These are phyloP conservation scores for Eragrostis tef DNA, from an alignment of 202 grass and related monocot genomes.

Conservation along the genomic window DNA sequence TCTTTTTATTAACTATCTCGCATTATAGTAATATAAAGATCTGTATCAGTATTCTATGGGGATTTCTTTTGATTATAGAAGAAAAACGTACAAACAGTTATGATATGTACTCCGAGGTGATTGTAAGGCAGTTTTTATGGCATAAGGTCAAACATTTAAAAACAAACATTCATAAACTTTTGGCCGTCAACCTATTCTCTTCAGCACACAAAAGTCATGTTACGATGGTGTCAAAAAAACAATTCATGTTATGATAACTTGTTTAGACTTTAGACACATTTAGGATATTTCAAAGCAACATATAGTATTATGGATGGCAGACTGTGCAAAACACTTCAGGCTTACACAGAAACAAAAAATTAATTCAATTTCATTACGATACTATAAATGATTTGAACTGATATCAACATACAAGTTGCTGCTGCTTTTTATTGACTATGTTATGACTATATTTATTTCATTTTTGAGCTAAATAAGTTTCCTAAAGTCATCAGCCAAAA, in stretches of 20 bases:
- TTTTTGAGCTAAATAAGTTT: not conserved
- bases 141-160: slow-evolving; percentile 26
- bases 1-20: slow-evolving; percentile 28
- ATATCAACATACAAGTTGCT: not conserved
- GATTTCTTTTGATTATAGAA: slow-evolving; percentile 36
- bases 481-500: not conserved
- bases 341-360: not conserved
- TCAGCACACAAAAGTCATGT: too few species aligned
- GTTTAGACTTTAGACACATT: not conserved
- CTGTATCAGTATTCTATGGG: not conserved
- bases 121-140: slow-evolving; percentile 23
- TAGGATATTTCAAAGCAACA: slow-evolving; percentile 12
- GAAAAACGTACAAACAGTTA: not conserved
- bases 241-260: too few species aligned
- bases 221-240: too few species aligned
- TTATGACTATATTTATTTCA: not conserved
- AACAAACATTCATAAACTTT: slow-evolving; percentile 15
- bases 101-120: not conserved
- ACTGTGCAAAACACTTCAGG: slow-evolving; percentile 36
- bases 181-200: too few species aligned
- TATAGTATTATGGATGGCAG: slow-evolving; percentile 5
- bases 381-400: not conserved
- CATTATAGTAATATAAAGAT: not conserved
- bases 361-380: not conserved
- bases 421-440: not conserved